Percentiles rank a stretch among this genome's conserved stretches.
Conservation (phyloP, 2,329 filamentous ascomycete species). For the Juglanconis juglandina region DNA sequence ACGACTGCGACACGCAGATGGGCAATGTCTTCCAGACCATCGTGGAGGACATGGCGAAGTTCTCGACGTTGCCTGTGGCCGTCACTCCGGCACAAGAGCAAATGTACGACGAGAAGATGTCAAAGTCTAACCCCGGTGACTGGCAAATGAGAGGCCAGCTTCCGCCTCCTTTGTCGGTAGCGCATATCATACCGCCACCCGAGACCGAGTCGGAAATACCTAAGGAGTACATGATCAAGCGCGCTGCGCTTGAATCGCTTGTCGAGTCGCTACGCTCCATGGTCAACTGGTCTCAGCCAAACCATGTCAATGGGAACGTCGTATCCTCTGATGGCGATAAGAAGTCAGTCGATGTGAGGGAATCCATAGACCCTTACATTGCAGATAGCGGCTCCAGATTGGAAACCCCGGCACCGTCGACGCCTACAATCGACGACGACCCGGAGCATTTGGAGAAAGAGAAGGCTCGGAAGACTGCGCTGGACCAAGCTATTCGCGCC, state of each 20-base stretch:
- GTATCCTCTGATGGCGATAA: slow-evolving; percentile 48
- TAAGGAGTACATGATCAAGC: slow-evolving; percentile 86
- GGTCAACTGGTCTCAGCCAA: slow-evolving; percentile 79
- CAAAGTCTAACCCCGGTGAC: slow-evolving; percentile 61
- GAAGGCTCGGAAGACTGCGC: slow-evolving; percentile 88
- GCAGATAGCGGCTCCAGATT: slow-evolving; percentile 60
- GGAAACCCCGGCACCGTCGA: slow-evolving; percentile 61
- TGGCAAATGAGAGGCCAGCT: slow-evolving; percentile 86
- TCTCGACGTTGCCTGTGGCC: slow-evolving; percentile 74
- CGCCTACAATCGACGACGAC: slow-evolving; percentile 77
- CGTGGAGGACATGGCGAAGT: slow-evolving; percentile 87
- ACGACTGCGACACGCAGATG: slow-evolving; percentile 91
- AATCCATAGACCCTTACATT: slow-evolving; percentile 72
- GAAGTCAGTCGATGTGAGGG: slow-evolving; percentile 56
- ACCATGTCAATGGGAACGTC: slow-evolving; percentile 59
- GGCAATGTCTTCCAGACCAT: slow-evolving; percentile 97
- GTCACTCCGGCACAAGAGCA: slow-evolving; percentile 78
- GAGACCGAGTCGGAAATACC: slow-evolving; percentile 71
- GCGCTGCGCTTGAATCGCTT: slow-evolving; percentile 80
- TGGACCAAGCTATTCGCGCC: slow-evolving; percentile 81
- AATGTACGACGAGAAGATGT: slow-evolving; percentile 75
- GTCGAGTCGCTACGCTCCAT: slow-evolving; percentile 86
- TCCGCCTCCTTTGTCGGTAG: slow-evolving; percentile 80
- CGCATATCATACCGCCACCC: slow-evolving; percentile 61
- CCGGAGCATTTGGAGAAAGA: slow-evolving; percentile 91